Percentiles rank a stretch among this genome's conserved stretches.
These are phyloP conservation scores for Cladosporium oxysporum DNA, from an alignment of 2,329 filamentous ascomycete species.

Conservation along the genomic window DNA sequence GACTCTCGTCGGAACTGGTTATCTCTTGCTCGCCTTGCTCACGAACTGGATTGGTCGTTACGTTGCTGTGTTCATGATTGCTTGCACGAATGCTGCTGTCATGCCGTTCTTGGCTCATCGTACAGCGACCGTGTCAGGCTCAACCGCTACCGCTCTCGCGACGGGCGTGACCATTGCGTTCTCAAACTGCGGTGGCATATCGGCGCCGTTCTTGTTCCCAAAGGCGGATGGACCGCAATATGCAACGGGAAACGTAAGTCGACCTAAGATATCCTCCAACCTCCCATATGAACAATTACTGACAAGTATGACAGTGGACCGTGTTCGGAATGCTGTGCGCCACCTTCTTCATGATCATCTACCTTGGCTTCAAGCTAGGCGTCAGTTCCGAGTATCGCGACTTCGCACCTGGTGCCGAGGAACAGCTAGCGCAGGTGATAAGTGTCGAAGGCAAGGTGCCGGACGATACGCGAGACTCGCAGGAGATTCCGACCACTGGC, in stretches of 20 bases:
- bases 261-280: not conserved
- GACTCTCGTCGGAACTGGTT: conserved; percentile 21
- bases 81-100: conserved; percentile 23
- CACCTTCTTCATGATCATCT: conserved; percentile 20
- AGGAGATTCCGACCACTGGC: conserved; percentile 12
- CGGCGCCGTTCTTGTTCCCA: conserved; percentile 23
- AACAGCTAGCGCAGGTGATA: conserved; percentile 16
- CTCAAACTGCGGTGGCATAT: conserved; percentile 24
- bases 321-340: conserved; percentile 23
- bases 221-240: conserved; percentile 20
- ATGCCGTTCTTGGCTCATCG: conserved; percentile 24
- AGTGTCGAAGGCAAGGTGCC: conserved; percentile 17
- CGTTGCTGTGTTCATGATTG: conserved; percentile 23
- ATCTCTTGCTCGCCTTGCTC: conserved; percentile 22
- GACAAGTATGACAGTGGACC: conserved; percentile 20
- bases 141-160: conserved; percentile 22
- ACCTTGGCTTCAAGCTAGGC: conserved; percentile 23
- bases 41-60: conserved; percentile 24
- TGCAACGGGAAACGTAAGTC: conserved; percentile 22
- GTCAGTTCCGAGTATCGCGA: conserved; percentile 22
- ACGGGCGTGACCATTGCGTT: conserved; percentile 24
- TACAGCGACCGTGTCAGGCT: conserved; percentile 22
- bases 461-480: conserved; percentile 16
- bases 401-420: conserved; percentile 17
- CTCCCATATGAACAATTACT: not conserved